Evolutionary conservation across 768 basidiomycete species (phyloP).

Genomic region (Termitomyces sp.): DNA sequence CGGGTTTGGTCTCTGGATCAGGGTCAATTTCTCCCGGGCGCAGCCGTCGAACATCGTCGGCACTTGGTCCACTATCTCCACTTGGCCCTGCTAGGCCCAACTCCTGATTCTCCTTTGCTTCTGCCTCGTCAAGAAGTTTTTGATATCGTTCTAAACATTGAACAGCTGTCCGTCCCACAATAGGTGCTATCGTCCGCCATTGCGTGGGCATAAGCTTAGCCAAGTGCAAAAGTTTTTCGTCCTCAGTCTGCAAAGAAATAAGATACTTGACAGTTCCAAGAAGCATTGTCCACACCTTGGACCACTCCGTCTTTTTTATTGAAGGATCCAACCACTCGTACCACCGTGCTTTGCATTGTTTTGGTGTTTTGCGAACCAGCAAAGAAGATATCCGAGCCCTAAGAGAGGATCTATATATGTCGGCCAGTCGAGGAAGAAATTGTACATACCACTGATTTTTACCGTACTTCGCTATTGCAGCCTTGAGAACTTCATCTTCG

Average conservation of each 20-base stretch:
- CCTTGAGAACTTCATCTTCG: slow-evolving; percentile 98
- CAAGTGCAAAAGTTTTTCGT: slow-evolving; percentile 95
- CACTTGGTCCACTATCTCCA: slow-evolving; percentile 75
- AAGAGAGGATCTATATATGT: neutral
- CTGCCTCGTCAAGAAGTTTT: slow-evolving; percentile 94
- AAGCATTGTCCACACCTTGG: slow-evolving; percentile 55
- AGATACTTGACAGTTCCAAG: neutral
- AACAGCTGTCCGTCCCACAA: slow-evolving; percentile 95
- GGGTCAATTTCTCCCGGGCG: slow-evolving; percentile 98
- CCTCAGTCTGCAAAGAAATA: slow-evolving; percentile 67
- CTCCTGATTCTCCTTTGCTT: slow-evolving; percentile 94
- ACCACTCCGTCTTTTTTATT: slow-evolving; percentile 99
- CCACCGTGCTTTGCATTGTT: slow-evolving; percentile 99
- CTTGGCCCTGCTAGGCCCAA: slow-evolving; percentile 84
- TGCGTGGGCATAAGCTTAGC: slow-evolving; percentile 99
- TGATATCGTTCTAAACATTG: slow-evolving; percentile 99
- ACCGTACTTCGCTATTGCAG: slow-evolving; percentile 96
- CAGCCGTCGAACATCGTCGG: slow-evolving; percentile 86
- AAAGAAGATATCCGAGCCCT: slow-evolving; percentile 98
- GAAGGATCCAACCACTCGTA: slow-evolving; percentile 99
- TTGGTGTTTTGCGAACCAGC: slow-evolving; percentile 96
- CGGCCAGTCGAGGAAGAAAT: neutral
- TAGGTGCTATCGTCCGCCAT: slow-evolving; percentile 98
- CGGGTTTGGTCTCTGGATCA: slow-evolving; percentile 97
- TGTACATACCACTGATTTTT: slow-evolving; percentile 82